Conservation (phyloP, 306 rosid genomes). For the Aeschynomene evenia region DNA sequence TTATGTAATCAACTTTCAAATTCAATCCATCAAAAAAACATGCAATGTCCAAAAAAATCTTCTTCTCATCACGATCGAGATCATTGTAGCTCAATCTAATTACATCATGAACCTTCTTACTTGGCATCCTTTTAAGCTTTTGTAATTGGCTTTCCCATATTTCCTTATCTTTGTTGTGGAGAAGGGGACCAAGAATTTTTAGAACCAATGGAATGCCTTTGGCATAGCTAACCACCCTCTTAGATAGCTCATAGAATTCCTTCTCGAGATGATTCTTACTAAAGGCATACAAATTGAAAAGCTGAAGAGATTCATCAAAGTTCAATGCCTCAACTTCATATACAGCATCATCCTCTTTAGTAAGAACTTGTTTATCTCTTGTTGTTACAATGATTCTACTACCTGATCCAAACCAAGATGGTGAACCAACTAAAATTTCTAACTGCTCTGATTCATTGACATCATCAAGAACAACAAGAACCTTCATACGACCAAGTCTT, state of each 20-base stretch:
- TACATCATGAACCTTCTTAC: too few species aligned
- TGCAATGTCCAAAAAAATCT: not conserved
- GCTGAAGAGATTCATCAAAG: not conserved
- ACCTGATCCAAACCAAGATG: not conserved
- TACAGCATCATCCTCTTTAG: not conserved
- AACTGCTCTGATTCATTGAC: not conserved
- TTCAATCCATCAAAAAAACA: not conserved
- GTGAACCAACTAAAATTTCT: not conserved
- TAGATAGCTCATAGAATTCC: not conserved
- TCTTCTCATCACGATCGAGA: not conserved
- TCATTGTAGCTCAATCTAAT: too few species aligned
- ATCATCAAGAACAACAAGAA: conserved; percentile 5
- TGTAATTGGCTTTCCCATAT: too few species aligned
- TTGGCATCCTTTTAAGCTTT: too few species aligned
- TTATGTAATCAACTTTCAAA: not conserved
- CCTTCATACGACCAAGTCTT: not conserved
- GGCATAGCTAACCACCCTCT: conserved; percentile 6
- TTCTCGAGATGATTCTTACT: not conserved
- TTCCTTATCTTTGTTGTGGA: not conserved
- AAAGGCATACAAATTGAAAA: conserved; percentile 14
- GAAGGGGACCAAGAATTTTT: conserved; percentile 9
- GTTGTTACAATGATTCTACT: conserved; percentile 26
- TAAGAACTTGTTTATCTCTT: conserved; percentile 7
- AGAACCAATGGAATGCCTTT: conserved; percentile 24
- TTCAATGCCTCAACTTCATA: not conserved